Evolutionary conservation across 169 alveolate species (phyloP), one percentile per base, ranked within the genome.

Genomic region (Toxoplasma gondii): DNA sequence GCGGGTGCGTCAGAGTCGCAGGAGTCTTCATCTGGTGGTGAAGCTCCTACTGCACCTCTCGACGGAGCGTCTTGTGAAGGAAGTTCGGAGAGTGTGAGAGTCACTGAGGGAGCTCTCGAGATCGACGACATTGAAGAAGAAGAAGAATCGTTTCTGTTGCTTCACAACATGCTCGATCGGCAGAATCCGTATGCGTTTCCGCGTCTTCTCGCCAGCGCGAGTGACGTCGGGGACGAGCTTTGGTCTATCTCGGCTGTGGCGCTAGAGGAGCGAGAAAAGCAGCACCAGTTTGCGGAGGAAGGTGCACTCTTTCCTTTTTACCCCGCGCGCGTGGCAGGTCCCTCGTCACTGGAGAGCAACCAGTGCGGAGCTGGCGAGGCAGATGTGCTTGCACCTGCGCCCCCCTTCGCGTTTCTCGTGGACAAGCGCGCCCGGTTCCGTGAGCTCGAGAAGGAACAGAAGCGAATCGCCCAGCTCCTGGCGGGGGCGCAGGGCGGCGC

Each of bases 241-340:
- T 9, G 39, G 86, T n/a, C 49, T 2, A 24, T 19, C 45, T 24
- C 86, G 29, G 86, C 86, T 19, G 45, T n/a, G 44, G 86, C 86
- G 49, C 39, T 78, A 1, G 86, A 78, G n/a, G 86, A 78, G 86
- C 12, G n/a, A 31, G 86, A 78, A n/a, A 78, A 38, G n/a, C 86
- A 78, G 24, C n/a, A 19, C n/a, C 86, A 78, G 86, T 78, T 78
- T 27, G 44, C n/a, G 27, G 10, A 16, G 45, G 86, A 78, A 78
- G 44, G 29, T 9, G 24, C 22, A 2, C 44, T 78, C 7, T 19
- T 78, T 78, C 86, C 86, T 7, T 27, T n/a, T 38, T 45, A 19
- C 83, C 39, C 44, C n/a, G 74, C 74, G 74, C 24, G 74, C 22
- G 31, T 27, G 74, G 74, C 74, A 16, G 9, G 74, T 16, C 7